Evolutionary conservation across 108 stramenopile genomes (phyloP).

Genomic region (Cyclotella kingstonii): DNA sequence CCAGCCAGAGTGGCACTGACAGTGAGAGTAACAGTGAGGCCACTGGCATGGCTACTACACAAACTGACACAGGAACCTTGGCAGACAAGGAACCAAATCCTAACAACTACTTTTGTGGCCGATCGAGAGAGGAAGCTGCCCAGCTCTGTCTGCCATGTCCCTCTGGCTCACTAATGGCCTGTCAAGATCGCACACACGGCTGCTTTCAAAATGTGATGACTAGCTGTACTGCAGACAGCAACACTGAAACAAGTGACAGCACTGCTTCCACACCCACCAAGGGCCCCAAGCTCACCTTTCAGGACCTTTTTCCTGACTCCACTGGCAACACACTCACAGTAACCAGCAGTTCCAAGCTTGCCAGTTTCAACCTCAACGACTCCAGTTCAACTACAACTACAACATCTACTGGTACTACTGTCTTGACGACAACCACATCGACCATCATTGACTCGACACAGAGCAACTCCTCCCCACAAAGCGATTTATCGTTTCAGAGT

Average conservation of each 20-base stretch:
- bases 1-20: neutral
- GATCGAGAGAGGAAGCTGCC: slow-evolving; percentile 11
- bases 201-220: slow-evolving; percentile 14
- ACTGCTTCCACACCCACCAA: too few species aligned
- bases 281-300: too few species aligned
- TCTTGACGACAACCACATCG: too few species aligned
- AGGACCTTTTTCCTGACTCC: too few species aligned
- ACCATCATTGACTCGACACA: too few species aligned
- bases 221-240: neutral
- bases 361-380: too few species aligned
- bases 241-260: neutral
- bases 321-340: too few species aligned
- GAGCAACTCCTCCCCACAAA: neutral
- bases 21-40: neutral
- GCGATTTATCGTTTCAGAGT: too few species aligned
- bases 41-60: neutral
- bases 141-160: slow-evolving; percentile 15
- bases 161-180: slow-evolving; percentile 4
- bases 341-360: too few species aligned
- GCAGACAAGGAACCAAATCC: slow-evolving; percentile 3
- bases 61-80: neutral
- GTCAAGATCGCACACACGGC: slow-evolving; percentile 13
- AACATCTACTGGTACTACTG: too few species aligned
- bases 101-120: slow-evolving; percentile 24
- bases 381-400: too few species aligned